These are phyloP conservation scores for Mytilinidion resinicola DNA, from an alignment of 495 filamentous ascomycete genomes.

Conservation along the genomic window DNA sequence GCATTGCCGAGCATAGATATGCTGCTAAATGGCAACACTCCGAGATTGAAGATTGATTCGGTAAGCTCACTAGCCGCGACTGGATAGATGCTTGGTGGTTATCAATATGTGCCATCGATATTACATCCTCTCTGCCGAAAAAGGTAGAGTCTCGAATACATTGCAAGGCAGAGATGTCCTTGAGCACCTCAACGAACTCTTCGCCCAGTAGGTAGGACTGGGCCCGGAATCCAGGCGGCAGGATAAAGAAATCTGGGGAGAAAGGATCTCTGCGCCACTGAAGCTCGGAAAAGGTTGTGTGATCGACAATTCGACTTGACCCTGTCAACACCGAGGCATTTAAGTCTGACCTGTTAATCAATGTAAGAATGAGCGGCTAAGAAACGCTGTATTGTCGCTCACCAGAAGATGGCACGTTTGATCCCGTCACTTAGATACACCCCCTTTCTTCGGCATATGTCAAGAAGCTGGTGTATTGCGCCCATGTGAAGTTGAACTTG, in stretches of 20 bases:
- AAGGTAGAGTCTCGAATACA: constrained; percentile 34
- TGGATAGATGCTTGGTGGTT: constrained; percentile 40
- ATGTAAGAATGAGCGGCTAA: background rate
- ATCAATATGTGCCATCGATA: constrained; percentile 36
- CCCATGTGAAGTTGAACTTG: constrained; percentile 39
- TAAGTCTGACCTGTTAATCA: constrained; percentile 34
- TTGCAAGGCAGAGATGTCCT: constrained; percentile 37
- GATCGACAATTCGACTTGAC: constrained; percentile 33
- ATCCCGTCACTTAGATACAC: constrained; percentile 35
- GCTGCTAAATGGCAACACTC: constrained; percentile 38
- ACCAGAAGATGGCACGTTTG: constrained; percentile 42
- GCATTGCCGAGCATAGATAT: constrained; percentile 37
- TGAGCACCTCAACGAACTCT: constrained; percentile 34
- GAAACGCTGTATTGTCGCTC: constrained; percentile 1
- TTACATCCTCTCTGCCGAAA: constrained; percentile 23
- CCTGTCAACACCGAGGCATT: constrained; percentile 37
- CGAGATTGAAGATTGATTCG: constrained; percentile 19
- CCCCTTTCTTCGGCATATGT: constrained; percentile 26
- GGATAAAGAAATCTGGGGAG: constrained; percentile 21
- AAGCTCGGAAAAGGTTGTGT: constrained; percentile 38
- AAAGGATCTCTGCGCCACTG: constrained; percentile 37
- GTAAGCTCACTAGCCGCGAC: constrained; percentile 30
- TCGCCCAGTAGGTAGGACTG: constrained; percentile 22
- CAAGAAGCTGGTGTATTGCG: constrained; percentile 34
- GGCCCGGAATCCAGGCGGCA: constrained; percentile 31